Evolutionary conservation across 768 basidiomycete species (phyloP).

Genomic region (Albatrellus ellisii): DNA sequence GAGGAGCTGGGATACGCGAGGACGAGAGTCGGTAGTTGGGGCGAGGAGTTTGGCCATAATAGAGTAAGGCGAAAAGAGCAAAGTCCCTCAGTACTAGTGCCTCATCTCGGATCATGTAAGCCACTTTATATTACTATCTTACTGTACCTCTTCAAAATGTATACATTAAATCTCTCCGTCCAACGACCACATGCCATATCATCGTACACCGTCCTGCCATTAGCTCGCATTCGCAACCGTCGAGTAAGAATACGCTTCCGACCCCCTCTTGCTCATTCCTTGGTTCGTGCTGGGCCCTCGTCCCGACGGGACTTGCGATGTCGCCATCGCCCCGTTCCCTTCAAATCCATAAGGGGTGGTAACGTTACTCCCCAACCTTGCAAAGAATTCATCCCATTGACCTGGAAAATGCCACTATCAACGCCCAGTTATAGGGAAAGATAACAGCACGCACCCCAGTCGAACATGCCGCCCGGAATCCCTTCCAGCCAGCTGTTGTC

Average conservation of each 20-base stretch:
- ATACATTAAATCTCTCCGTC: neutral
- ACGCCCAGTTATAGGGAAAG: slow-evolving; percentile 6
- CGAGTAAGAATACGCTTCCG: neutral
- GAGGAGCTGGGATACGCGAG: slow-evolving; percentile 46
- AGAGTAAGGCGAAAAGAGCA: slow-evolving; percentile 1
- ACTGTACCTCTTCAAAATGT: too few relatives aligned
- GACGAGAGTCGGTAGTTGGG: slow-evolving; percentile 8
- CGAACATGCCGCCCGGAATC: slow-evolving; percentile 76
- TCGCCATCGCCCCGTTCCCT: too few relatives aligned
- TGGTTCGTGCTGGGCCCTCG: neutral
- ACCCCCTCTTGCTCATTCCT: neutral
- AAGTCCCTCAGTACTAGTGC: slow-evolving; percentile 5
- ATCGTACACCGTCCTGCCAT: too few relatives aligned
- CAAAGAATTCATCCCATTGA: slow-evolving; percentile 77
- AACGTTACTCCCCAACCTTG: slow-evolving; percentile 23
- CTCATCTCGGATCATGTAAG: too few relatives aligned
- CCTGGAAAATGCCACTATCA: slow-evolving; percentile 25
- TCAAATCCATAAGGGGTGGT: too few relatives aligned
- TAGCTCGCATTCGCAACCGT: neutral
- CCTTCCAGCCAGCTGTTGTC: slow-evolving; percentile 65
- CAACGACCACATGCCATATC: neutral
- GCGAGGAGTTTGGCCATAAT: slow-evolving; percentile 20
- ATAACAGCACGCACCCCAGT: slow-evolving; percentile 49
- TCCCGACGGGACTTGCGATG: neutral
- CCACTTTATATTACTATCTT: too few relatives aligned